Evolutionary conservation across 164 flowering plant species (phyloP), one percentile per base, ranked within the genome.

Genomic region (Aristolochia contorta): DNA sequence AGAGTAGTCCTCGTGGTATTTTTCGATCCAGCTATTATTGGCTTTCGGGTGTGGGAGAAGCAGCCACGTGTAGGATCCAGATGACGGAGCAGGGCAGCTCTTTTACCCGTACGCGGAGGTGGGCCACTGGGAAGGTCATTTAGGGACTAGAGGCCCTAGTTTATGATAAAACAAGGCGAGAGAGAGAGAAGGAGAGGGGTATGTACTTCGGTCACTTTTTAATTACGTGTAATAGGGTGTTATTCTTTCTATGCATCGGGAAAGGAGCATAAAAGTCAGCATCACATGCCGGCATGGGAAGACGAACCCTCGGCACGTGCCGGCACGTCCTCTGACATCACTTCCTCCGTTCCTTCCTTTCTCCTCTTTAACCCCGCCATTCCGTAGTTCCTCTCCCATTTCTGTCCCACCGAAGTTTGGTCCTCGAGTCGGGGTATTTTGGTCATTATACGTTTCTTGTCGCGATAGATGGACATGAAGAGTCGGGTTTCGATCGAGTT

Each of bases 211-310:
- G 30, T 27, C 30, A 27, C 30, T 27, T 27, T 27, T 27, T 27
- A 27, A 27, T 27, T 27, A 2, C 12, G 54, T 51, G 23, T 51
- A 23, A 51, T 51, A 24, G 37, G n/a, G 19, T 27, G 18, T 55
- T 16, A 23, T 55, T 55, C 16, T 55, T 55, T 25, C 23, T 14
- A 12, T 47, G 52, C 24, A 46, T 59, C 33, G 63, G 23, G 21
- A 49, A 60, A 49, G 54, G 54, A 24, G 63, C 63, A 33, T 61
- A 21, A 50, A 61, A 61, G 64, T 61, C 64, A 52, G 56, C 57
- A 32, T 50, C 47, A 21, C 12, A 37, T 33, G 54, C 22, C 18
- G 16, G 64, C 56, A 51, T 32, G 57, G 62, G 32, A 23, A 52
- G 48, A n/a, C 56, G 47, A 32, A 20, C 56, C 49, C 24, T 24